Percentiles rank a stretch among this genome's conserved stretches.
Evolutionary conservation across 345 rosid species (phyloP).

Genomic region (Eucalyptus sideroxylon): DNA sequence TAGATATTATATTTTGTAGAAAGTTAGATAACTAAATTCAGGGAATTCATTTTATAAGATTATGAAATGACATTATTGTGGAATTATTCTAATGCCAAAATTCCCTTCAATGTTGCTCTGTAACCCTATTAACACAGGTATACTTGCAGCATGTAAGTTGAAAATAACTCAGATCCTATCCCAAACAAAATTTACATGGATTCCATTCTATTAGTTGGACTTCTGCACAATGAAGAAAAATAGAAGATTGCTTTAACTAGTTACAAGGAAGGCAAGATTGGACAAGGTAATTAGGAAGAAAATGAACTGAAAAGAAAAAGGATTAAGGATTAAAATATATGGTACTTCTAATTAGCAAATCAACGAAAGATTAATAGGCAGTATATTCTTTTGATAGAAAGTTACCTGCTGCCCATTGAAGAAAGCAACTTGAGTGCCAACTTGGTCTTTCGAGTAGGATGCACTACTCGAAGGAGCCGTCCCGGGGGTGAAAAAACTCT

Average conservation of each 20-base stretch:
- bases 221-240: not conserved
- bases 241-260: not conserved
- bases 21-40: not conserved
- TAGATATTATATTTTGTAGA: not conserved
- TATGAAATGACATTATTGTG: not conserved
- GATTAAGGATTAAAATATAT: no score
- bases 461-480: no score
- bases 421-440: no score
- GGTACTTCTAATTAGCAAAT: no score
- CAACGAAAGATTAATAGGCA: no score
- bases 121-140: not conserved
- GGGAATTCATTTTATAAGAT: not conserved
- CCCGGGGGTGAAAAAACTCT: no score
- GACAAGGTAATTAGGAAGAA: no score
- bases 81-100: not conserved
- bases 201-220: not conserved
- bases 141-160: not conserved
- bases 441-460: not conserved
- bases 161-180: not conserved
- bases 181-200: not conserved
- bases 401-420: no score
- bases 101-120: not conserved
- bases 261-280: no score
- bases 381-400: no score
- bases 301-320: no score